Base-by-base conservation (phyloP, 495 filamentous ascomycete species). In the Clohesyomyces aquaticus region DNA sequence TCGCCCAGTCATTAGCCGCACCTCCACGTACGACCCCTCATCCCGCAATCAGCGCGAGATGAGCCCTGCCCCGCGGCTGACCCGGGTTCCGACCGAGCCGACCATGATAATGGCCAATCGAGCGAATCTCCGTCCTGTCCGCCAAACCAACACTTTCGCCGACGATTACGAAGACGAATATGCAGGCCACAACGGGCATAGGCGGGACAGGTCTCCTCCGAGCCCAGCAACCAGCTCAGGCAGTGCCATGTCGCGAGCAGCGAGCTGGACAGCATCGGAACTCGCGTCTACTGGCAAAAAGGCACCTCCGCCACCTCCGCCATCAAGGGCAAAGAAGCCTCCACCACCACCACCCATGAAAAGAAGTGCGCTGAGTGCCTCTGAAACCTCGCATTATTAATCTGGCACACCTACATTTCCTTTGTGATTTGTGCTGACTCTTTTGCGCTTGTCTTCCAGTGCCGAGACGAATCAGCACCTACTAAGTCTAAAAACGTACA, bases 221-320 rank as follows among this genome's bases (percentile, higher is more conserved):
- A 80, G 68, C 48, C 55, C 64, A 42, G 61, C 73, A 16, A 68
- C 73, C 32, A 75, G 75, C 63, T 68, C 75, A 19, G 53, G 70
- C 2, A 69, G 66, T 29, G 35, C 42, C 26, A 28, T 49, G 4
- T 64, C 59, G 12, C 53, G 70, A 53, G 62, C 66, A 14, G 23
- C 70, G 26, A 72, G 70, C 58, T 72, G 69, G 69, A 61, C 60
- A 49, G 55, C 61, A 52, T 32, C 38, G 9, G 51, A 50, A 10
- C 22, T 32, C 21, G 27, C 45, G 22, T 25, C 42, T 25, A 55
- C 16, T 21, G 61, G 55, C 32, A 89, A 89, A 77, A 91, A 91
- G 74, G 84, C 82, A 9, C 88, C 90, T 35, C 91, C 90, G 6
- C 91, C 90, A 35, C 91, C 90, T 22, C 91, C 91, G 12, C 91